Evolutionary conservation across 73 alveolate species (phyloP), one percentile per base, ranked within the genome.

Genomic region (Paramecium pentaurelia): DNA sequence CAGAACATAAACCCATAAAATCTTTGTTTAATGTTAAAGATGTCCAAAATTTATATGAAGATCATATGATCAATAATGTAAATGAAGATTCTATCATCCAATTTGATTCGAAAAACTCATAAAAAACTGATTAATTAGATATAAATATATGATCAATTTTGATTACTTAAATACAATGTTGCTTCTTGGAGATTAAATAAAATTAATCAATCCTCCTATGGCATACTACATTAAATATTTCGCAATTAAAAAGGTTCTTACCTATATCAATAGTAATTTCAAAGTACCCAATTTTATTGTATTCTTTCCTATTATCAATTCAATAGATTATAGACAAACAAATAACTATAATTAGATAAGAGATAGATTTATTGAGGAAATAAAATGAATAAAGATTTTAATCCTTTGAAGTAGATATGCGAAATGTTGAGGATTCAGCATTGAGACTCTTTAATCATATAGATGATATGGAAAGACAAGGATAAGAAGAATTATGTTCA

Each of bases 101-200:
- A 20, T 25, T 80, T 25, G 91, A 80, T 49, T 75, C 88, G 16
- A 75, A 75, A 38, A 14, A 75, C 16, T 38, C 68, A 34, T 75
- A 75, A 75, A 42, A 80, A 25, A 80, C 91, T 45, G 58, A 80
- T 80, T 49, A 80, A 80, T 80, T 42, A 80, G 47, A 45, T 80
- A 80, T 80, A 45, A 80, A 80, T 80, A 80, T 80, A 80, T 80
- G 91, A 80, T 80, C 71, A 80, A 80, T 49, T 80, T 80, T 47
- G 91, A 80, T 45, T 80, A 42, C 58, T 45, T 80, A 42, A 80
- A 80, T 18, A 80, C 91, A 11, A 80, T 80, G 75, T 27, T 80
- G 38, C 45, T 80, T 38, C 58, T 80, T 9, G 71, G 77, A 20
- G 91, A 80, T 27, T 47, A 80, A 49, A 80, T 80, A 9, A 80